Conservation (phyloP, 2,329 filamentous ascomycete genomes). For the Talaromyces sp. region DNA sequence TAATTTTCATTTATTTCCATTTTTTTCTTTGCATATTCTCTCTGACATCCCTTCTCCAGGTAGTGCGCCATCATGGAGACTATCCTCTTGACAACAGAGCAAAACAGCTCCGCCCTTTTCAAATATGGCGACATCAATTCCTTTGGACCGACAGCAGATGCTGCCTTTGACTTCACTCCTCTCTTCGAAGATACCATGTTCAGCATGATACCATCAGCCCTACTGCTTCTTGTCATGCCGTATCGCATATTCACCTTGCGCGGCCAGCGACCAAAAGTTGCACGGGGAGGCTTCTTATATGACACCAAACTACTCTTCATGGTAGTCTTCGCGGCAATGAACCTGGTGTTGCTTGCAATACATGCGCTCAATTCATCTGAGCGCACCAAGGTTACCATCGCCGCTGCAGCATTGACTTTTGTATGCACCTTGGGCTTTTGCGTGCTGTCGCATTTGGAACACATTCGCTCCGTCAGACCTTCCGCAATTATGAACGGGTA, state of each 20-base stretch:
- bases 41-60: neutral
- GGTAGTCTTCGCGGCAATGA: conserved; percentile 7
- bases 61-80: neutral
- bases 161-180: conserved; percentile 9
- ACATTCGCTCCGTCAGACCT: conserved; percentile 24
- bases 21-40: no score
- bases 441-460: conserved; percentile 23
- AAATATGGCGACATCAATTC: neutral
- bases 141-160: neutral
- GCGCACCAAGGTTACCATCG: conserved; percentile 15
- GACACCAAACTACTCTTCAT: conserved; percentile 9
- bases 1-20: no score
- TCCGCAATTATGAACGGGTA: conserved; percentile 33
- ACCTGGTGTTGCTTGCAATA: conserved; percentile 7
- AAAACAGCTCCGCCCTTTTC: neutral
- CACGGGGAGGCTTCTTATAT: neutral
- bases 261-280: conserved; percentile 5
- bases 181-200: conserved; percentile 12
- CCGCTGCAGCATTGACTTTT: conserved; percentile 24
- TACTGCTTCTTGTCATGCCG: conserved; percentile 8
- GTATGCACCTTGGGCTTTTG: conserved; percentile 29
- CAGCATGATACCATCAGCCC: conserved; percentile 5
- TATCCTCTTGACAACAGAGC: neutral
- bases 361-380: conserved; percentile 1
- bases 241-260: conserved; percentile 3